These are phyloP conservation scores for Colletotrichum liaoningense DNA, from an alignment of 2,329 filamentous ascomycete species.

Conservation along the genomic window DNA sequence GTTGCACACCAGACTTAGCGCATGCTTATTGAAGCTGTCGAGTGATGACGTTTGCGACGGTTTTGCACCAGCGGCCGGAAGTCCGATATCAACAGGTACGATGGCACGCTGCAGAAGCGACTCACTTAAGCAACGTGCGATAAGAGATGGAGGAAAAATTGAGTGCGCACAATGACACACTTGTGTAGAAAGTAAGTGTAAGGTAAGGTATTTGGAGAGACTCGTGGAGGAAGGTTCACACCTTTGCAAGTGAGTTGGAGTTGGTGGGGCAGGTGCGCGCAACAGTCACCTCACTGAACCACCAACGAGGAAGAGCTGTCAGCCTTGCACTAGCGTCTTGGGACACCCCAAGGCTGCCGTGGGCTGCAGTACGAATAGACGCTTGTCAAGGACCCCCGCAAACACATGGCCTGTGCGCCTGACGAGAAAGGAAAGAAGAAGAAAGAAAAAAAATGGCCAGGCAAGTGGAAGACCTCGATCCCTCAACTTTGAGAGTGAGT, in stretches of 20 bases:
- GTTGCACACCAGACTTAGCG: neutral
- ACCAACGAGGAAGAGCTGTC: constrained; percentile 21
- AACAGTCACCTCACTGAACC: constrained; percentile 14
- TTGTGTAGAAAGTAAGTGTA: neutral
- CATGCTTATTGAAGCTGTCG: constrained; percentile 3
- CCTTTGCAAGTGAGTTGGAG: constrained; percentile 19
- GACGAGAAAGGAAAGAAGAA: neutral
- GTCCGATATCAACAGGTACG: neutral
- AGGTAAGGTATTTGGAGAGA: neutral
- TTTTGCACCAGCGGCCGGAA: constrained; percentile 10
- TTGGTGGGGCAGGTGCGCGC: constrained; percentile 24
- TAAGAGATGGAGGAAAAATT: neutral
- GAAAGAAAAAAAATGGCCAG: neutral
- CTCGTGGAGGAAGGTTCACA: constrained; percentile 11
- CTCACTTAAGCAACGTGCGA: neutral
- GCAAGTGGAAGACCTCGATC: neutral
- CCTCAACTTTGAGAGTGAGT: neutral
- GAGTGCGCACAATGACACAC: neutral
- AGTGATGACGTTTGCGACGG: constrained; percentile 31
- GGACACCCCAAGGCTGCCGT: constrained; percentile 16
- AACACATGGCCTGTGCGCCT: constrained; percentile 27
- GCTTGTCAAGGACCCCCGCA: constrained; percentile 16
- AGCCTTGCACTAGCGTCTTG: constrained; percentile 31
- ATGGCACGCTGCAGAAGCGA: neutral
- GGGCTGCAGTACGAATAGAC: neutral